Percentiles rank a stretch among this genome's conserved stretches.
Evolutionary conservation across 371 early-diverging fungal species (phyloP).

Genomic region (Dichotomocladium elegans): DNA sequence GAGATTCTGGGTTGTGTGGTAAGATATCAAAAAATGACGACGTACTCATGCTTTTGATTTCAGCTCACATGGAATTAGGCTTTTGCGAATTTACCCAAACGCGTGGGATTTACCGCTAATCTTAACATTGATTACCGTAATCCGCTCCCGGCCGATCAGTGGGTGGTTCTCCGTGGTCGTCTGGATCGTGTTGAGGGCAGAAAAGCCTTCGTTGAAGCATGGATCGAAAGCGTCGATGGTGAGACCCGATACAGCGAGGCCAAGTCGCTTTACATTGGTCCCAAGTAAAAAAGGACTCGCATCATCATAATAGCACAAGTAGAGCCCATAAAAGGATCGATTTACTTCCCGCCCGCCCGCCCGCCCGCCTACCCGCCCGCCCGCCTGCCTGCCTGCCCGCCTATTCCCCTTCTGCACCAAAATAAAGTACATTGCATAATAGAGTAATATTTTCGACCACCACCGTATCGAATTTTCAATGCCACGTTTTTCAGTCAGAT

Average conservation of each 20-base stretch:
- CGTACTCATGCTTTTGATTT: too few species aligned
- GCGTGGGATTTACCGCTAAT: slow-evolving; percentile 75
- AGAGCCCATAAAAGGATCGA: background rate
- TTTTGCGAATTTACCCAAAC: slow-evolving; percentile 57
- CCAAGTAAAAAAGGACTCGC: too few species aligned
- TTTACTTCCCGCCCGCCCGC: too few species aligned
- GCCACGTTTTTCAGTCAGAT: too few species aligned
- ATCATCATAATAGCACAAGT: background rate
- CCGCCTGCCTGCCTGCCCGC: too few species aligned
- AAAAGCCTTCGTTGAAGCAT: slow-evolving; percentile 67
- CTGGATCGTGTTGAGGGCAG: slow-evolving; percentile 61
- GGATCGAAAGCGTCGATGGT: slow-evolving; percentile 50
- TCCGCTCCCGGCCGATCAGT: slow-evolving; percentile 59
- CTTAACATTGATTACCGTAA: slow-evolving; percentile 68
- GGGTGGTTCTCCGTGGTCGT: slow-evolving; percentile 50
- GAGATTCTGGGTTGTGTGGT: slow-evolving; percentile 57
- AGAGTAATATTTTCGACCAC: too few species aligned
- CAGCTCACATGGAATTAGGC: too few species aligned
- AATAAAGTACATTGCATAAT: too few species aligned
- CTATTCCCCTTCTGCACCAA: too few species aligned
- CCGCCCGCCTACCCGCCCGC: too few species aligned
- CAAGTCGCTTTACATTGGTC: slow-evolving; percentile 26
- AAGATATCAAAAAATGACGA: slow-evolving; percentile 7
- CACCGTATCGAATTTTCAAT: too few species aligned
- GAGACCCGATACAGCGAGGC: slow-evolving; percentile 30